phyloP scores from a whole-genome alignment of 768 basidiomycete genomes.

The Leccinum fibrillosum region DNA sequence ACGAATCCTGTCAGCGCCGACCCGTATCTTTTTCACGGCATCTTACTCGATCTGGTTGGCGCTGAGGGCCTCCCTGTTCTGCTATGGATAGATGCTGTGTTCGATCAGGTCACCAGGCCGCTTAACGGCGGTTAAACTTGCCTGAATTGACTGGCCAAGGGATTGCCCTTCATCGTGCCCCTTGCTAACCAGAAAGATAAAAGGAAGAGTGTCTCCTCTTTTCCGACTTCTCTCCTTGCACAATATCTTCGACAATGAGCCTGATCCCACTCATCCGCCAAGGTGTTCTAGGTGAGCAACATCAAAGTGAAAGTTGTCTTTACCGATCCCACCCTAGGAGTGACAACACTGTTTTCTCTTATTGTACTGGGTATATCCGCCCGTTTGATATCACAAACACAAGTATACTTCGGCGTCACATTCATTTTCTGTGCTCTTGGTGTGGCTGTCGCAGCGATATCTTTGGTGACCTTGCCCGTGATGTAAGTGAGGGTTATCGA shows the following conservation, averaged over 20 bases:
- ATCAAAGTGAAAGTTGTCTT: background rate
- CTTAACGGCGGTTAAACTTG: background rate
- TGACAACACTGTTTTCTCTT: constrained; percentile 23
- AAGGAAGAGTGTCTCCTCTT: background rate
- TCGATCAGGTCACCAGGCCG: background rate
- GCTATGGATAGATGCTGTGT: background rate
- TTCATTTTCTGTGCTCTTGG: constrained; percentile 25
- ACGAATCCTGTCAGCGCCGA: background rate
- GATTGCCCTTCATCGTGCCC: background rate
- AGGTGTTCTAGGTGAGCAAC: constrained; percentile 20
- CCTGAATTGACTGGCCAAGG: background rate
- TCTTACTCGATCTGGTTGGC: background rate
- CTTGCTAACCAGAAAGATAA: constrained; percentile 6
- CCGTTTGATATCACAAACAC: constrained; percentile 23
- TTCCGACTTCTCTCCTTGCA: background rate
- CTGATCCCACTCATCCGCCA: constrained; percentile 15
- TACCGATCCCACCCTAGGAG: constrained; percentile 12
- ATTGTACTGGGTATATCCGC: constrained; percentile 32
- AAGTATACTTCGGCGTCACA: constrained; percentile 6
- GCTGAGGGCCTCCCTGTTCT: background rate
- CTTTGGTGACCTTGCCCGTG: constrained; percentile 27
- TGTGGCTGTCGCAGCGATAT: constrained; percentile 27
- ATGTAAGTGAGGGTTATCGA: constrained; percentile 18
- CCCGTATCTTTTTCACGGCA: background rate
- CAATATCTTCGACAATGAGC: constrained; percentile 10